phyloP scores from a whole-genome alignment of 805 yeast species.

The Ascoidea tarda region DNA sequence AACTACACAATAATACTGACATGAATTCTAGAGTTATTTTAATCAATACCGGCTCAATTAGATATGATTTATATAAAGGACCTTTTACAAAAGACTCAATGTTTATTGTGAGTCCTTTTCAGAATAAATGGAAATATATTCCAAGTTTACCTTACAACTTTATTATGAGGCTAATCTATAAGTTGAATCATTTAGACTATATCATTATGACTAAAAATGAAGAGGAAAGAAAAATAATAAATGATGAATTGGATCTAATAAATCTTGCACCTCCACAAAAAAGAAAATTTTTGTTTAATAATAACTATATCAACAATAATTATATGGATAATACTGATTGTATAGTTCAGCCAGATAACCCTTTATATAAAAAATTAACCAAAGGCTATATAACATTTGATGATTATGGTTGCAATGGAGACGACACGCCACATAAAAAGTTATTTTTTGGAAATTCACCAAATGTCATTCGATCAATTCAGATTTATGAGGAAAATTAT shows the following conservation, averaged over 20 bases:
- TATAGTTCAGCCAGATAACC: neutral
- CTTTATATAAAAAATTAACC: slow-evolving; percentile 17
- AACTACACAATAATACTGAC: slow-evolving; percentile 16
- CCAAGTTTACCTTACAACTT: slow-evolving; percentile 38
- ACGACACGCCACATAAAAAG: slow-evolving; percentile 60
- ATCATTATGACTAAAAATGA: slow-evolving; percentile 15
- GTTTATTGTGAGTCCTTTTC: slow-evolving; percentile 75
- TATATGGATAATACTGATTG: neutral
- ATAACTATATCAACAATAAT: no score
- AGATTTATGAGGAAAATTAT: slow-evolving; percentile 15
- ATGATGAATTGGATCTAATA: no score
- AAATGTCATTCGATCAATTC: slow-evolving; percentile 53
- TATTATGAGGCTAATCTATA: slow-evolving; percentile 38
- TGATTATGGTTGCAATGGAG: slow-evolving; percentile 79
- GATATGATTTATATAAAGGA: slow-evolving; percentile 80
- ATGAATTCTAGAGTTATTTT: slow-evolving; percentile 35
- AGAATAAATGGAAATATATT: slow-evolving; percentile 63
- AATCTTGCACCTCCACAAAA: slow-evolving; percentile 8
- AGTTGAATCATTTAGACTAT: slow-evolving; percentile 43
- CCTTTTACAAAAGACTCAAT: slow-evolving; percentile 70
- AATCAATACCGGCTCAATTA: slow-evolving; percentile 76
- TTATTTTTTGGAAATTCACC: slow-evolving; percentile 52
- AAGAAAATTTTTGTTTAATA: slow-evolving; percentile 7
- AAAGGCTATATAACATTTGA: slow-evolving; percentile 77
- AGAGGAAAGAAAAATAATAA: no score